Evolutionary conservation across 768 basidiomycete species (phyloP), one percentile per base, ranked within the genome.

Genomic region (Boletus tomentosulus): DNA sequence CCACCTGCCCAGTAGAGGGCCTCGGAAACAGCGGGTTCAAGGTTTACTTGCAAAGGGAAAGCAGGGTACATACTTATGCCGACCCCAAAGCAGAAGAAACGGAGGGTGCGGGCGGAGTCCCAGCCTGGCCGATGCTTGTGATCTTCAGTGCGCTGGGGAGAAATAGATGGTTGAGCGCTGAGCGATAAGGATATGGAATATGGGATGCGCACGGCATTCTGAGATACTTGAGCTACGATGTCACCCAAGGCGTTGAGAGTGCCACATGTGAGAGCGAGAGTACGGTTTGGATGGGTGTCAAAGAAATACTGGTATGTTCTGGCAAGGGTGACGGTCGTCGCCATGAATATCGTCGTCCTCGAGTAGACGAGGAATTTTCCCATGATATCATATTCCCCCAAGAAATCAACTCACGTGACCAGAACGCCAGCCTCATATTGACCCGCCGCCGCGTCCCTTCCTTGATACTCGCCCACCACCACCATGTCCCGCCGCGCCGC

Each of bases 1-100:
- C 94, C 94, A 97, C 33, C 87, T 80, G n/a, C 92, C 92, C 59
- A 92, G 78, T 45, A 91, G 58, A 42, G 92, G 92, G 56, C 87
- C 90, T 90, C 60, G 60, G 54, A 62, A 24, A 43, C 28, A 59
- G 50, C 48, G 49, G 70, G 55, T 68, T 70, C 68, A 70, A 71
- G 64, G 68, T 70, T 70, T 63, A 65, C 66, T 66, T 56, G 37
- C 12, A 34, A 56, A 48, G 41, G 55, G 47, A 38, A 25, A 53
- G 46, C 43, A 51, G 24, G 46, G n/a, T 28, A 74, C 84, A 56
- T 59, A 85, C 93, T 91, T 71, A 95, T 84, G 34, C 82, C 80
- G 56, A 89, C 78, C 0, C 94, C 94, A 66, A 88, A 96, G 55
- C 78, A 80, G 62, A 92, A 91, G 76, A 96, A 98, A 28, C 92